phyloP scores from a whole-genome alignment of 2,329 filamentous ascomycete species.

The Epichloe coenophiala region DNA sequence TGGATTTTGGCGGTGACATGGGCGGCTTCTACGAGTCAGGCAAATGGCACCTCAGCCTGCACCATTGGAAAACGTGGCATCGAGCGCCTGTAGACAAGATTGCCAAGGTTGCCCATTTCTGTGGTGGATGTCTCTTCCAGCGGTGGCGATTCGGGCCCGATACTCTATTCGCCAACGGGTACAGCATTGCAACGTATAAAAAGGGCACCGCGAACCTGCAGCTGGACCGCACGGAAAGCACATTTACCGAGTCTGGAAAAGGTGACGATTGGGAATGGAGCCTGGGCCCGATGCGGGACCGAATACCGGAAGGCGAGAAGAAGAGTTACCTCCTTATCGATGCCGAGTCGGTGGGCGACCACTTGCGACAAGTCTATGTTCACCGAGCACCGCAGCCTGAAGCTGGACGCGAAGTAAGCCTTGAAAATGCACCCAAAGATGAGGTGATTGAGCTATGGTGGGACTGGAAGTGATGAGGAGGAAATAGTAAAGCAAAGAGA shows the following conservation, averaged over 20 bases:
- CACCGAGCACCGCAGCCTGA: slow-evolving; percentile 19
- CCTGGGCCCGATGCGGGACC: slow-evolving; percentile 35
- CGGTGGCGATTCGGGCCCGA: slow-evolving; percentile 36
- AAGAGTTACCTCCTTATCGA: slow-evolving; percentile 36
- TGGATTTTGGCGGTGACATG: slow-evolving; percentile 40
- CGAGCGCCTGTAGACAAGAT: slow-evolving; percentile 22
- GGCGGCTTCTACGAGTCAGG: slow-evolving; percentile 49
- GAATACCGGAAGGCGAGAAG: slow-evolving; percentile 27
- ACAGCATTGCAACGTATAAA: slow-evolving; percentile 38
- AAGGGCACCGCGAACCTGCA: slow-evolving; percentile 26
- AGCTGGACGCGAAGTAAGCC: slow-evolving; percentile 17
- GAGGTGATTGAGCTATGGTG: slow-evolving; percentile 38
- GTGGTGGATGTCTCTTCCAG: slow-evolving; percentile 45
- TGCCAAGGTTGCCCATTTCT: slow-evolving; percentile 21
- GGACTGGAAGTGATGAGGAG: slow-evolving; percentile 11
- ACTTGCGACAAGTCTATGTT: slow-evolving; percentile 43
- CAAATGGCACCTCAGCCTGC: slow-evolving; percentile 38
- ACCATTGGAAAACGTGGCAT: slow-evolving; percentile 54
- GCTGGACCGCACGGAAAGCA: slow-evolving; percentile 36
- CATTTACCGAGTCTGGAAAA: slow-evolving; percentile 23
- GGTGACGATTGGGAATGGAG: slow-evolving; percentile 37
- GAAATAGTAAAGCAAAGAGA: not conserved
- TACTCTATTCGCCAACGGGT: slow-evolving; percentile 44
- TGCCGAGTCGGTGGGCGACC: slow-evolving; percentile 26
- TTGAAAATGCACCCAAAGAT: slow-evolving; percentile 23